phyloP scores from a whole-genome alignment of 2,329 filamentous ascomycete species.

The Tolypocladium album region DNA sequence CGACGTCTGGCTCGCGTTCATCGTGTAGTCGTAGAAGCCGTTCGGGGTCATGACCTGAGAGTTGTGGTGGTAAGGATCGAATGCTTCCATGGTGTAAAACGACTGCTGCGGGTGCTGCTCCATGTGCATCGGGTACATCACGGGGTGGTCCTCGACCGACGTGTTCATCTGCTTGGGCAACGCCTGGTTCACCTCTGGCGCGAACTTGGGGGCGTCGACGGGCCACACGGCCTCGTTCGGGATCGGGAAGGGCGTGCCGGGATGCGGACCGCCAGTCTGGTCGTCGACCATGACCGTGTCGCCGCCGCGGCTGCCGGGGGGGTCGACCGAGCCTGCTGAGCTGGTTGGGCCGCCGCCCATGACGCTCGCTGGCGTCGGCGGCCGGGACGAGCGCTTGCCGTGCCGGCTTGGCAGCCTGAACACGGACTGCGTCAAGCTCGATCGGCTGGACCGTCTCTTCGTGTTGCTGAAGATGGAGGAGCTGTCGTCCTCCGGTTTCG shows the following conservation, averaged over 20 bases:
- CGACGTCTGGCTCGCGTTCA: conserved; percentile 13
- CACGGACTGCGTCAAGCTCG: conserved; percentile 17
- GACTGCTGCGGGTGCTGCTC: conserved; percentile 18
- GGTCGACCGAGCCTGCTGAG: not conserved
- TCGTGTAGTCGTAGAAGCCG: conserved; percentile 13
- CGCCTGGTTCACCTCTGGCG: conserved; percentile 17
- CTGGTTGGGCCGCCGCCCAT: conserved; percentile 3
- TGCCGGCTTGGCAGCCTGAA: conserved; percentile 21
- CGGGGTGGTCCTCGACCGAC: conserved; percentile 16
- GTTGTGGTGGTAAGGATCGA: conserved; percentile 7
- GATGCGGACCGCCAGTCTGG: conserved; percentile 22
- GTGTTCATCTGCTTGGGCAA: conserved; percentile 21
- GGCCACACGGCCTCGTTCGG: conserved; percentile 26
- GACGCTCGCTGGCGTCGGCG: conserved; percentile 19
- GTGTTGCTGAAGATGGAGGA: conserved; percentile 15
- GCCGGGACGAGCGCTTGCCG: conserved; percentile 23
- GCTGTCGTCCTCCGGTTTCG: conserved; percentile 17
- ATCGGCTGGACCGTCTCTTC: conserved; percentile 16
- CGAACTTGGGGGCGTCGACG: conserved; percentile 27
- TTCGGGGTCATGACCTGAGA: conserved; percentile 6
- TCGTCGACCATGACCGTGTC: conserved; percentile 24
- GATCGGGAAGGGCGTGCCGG: conserved; percentile 29
- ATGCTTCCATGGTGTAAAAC: conserved; percentile 9
- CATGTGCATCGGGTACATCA: conserved; percentile 19
- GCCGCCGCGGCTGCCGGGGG: conserved; percentile 3